Evolutionary conservation across 768 basidiomycete genomes (phyloP).

Genomic region (Mycena galericulata): DNA sequence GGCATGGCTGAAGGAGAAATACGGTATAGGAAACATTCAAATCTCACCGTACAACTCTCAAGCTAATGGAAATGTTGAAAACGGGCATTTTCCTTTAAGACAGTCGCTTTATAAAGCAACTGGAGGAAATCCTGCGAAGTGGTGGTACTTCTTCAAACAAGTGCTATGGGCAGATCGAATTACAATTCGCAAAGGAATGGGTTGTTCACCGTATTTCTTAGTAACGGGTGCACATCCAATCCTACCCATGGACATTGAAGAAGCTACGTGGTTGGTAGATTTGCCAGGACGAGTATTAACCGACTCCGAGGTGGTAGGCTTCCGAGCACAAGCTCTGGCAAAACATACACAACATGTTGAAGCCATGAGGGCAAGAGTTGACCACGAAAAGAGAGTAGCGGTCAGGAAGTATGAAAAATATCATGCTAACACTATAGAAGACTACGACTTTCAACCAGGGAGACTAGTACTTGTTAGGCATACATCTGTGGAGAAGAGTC

Average conservation of each 20-base stretch:
- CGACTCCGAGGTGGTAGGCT: slow-evolving; percentile 37
- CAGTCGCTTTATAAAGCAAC: slow-evolving; percentile 37
- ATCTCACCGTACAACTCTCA: slow-evolving; percentile 57
- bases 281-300: slow-evolving; percentile 5
- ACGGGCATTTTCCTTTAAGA: slow-evolving; percentile 43
- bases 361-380: not conserved
- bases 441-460: too few relatives aligned
- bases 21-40: too few relatives aligned
- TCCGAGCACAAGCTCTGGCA: slow-evolving; percentile 32
- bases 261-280: slow-evolving; percentile 43
- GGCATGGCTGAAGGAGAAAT: too few relatives aligned
- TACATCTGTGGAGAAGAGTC: too few relatives aligned
- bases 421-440: not conserved
- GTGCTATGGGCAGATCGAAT: too few relatives aligned
- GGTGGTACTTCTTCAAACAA: too few relatives aligned
- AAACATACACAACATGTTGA: slow-evolving; percentile 38
- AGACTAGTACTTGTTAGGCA: too few relatives aligned
- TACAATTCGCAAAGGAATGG: too few relatives aligned
- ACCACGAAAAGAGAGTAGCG: slow-evolving; percentile 18
- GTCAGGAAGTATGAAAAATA: slow-evolving; percentile 4
- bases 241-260: slow-evolving; percentile 43
- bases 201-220: too few relatives aligned
- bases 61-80: slow-evolving; percentile 54
- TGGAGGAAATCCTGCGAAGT: too few relatives aligned
- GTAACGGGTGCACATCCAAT: too few relatives aligned